These are phyloP conservation scores for Linnemannia schmuckeri DNA, from an alignment of 192 early-diverging fungal genomes.

Conservation along the genomic window DNA sequence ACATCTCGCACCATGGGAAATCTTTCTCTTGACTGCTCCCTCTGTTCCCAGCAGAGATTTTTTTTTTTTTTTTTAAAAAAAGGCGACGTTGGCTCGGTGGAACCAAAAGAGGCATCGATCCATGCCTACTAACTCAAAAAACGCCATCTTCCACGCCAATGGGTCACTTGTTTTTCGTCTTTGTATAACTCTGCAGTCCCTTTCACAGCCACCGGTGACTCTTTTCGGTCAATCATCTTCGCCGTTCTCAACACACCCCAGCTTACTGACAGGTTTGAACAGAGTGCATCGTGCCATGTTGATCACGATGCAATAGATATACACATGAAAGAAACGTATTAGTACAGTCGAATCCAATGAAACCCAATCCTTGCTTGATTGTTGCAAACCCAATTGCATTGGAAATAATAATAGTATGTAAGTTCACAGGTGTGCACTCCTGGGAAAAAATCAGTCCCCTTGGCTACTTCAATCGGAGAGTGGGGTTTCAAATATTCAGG, in stretches of 20 bases:
- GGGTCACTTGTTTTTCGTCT: neutral
- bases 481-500: constrained; percentile 2
- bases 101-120: constrained; percentile 5
- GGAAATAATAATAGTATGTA: neutral
- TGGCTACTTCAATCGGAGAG: neutral
- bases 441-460: neutral
- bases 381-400: too few relatives aligned
- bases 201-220: neutral
- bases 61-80: too few relatives aligned
- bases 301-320: too few relatives aligned
- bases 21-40: neutral
- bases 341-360: too few relatives aligned
- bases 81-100: neutral
- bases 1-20: neutral
- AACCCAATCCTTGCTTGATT: too few relatives aligned
- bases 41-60: too few relatives aligned
- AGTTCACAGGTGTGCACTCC: neutral
- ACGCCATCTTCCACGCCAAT: neutral
- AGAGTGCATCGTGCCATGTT: too few relatives aligned
- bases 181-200: too few relatives aligned
- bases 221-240: neutral
- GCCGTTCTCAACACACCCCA: too few relatives aligned
- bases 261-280: too few relatives aligned
- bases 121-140: neutral
- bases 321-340: too few relatives aligned